These are phyloP conservation scores for Tolypocladium album DNA, from an alignment of 2,329 filamentous ascomycete species.

Conservation along the genomic window DNA sequence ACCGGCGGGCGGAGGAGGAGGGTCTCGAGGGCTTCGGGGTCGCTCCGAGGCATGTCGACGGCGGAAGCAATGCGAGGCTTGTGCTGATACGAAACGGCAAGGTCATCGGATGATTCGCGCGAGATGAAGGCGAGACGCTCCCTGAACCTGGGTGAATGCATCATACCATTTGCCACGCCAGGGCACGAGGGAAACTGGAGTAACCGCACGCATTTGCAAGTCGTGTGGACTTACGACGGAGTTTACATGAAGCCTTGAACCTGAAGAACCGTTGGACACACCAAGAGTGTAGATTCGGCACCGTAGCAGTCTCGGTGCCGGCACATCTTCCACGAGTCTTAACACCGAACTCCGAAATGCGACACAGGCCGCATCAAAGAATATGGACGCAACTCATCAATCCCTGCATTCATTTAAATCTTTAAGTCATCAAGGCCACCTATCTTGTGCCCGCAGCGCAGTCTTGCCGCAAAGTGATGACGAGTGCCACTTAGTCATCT, in stretches of 20 bases:
- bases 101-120: slow-evolving; percentile 11
- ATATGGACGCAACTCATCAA: too few species aligned
- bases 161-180: not conserved
- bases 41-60: slow-evolving; percentile 28
- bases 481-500: not conserved
- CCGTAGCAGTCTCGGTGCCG: not conserved
- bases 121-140: not conserved
- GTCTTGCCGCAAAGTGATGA: too few species aligned
- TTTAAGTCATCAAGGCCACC: not conserved
- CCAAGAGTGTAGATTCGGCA: too few species aligned
- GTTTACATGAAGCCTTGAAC: too few species aligned
- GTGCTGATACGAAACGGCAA: slow-evolving; percentile 42
- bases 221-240: not conserved
- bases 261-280: not conserved
- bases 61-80: slow-evolving; percentile 25
- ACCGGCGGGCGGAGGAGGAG: slow-evolving; percentile 47
- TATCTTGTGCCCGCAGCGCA: too few species aligned
- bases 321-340: not conserved
- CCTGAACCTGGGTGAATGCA: not conserved
- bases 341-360: not conserved
- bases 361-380: not conserved
- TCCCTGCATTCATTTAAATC: not conserved
- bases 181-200: not conserved
- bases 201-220: not conserved
- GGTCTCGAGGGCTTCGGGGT: slow-evolving; percentile 52